Conservation (phyloP, 2,329 filamentous ascomycete genomes). For the Fusarium sp. region DNA sequence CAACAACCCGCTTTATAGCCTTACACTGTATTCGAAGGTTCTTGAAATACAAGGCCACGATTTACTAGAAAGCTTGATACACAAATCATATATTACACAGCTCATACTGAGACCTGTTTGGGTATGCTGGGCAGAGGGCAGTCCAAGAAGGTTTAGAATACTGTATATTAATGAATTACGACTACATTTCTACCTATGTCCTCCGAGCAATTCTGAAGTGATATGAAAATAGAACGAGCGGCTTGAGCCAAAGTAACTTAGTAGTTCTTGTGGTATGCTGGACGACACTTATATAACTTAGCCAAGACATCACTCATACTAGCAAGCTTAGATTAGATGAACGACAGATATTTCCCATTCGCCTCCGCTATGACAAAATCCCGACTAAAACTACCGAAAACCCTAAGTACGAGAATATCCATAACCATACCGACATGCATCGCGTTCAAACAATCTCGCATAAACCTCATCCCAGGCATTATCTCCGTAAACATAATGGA, state of each 20-base stretch:
- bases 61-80: neutral
- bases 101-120: neutral
- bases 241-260: neutral
- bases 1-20: neutral
- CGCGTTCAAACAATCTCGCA: slow-evolving; percentile 32
- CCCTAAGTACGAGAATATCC: slow-evolving; percentile 32
- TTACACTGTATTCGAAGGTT: neutral
- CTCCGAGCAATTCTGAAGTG: neutral
- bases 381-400: slow-evolving; percentile 33
- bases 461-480: slow-evolving; percentile 35
- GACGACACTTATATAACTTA: neutral
- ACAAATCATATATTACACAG: neutral
- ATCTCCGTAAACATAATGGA: slow-evolving; percentile 33
- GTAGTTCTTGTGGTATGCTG: neutral
- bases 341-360: slow-evolving; percentile 43
- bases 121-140: neutral
- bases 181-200: neutral
- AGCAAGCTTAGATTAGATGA: neutral
- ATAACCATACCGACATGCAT: slow-evolving; percentile 31
- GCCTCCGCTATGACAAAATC: slow-evolving; percentile 50
- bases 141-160: neutral
- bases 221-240: neutral
- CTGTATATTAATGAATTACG: slow-evolving; percentile 17
- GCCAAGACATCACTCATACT: neutral
- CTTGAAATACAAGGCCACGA: neutral